phyloP scores from a whole-genome alignment of 2,329 filamentous ascomycete species.

The Sporothrix sp. region DNA sequence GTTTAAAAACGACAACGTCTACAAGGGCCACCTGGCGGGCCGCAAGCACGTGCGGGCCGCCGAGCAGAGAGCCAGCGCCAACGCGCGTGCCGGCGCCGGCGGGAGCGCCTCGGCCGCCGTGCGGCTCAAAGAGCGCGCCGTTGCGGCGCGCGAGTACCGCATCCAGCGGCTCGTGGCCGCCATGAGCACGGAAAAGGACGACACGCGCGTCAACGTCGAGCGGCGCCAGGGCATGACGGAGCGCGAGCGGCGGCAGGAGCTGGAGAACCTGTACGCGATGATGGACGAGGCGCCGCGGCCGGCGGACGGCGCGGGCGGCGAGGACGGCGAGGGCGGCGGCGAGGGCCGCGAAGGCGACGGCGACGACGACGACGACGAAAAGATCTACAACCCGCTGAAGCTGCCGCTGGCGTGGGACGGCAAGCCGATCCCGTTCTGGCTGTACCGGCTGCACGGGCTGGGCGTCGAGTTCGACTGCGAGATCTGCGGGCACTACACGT shows the following conservation, averaged over 20 bases:
- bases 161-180: constrained; percentile 69
- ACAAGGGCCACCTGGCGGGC: constrained; percentile 76
- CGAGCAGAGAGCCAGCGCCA: constrained; percentile 44
- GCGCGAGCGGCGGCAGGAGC: constrained; percentile 84
- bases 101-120: constrained; percentile 20
- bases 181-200: constrained; percentile 79
- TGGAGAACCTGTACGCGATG: constrained; percentile 66
- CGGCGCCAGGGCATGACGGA: constrained; percentile 97
- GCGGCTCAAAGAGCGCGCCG: constrained; percentile 74
- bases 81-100: constrained; percentile 20
- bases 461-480: constrained; percentile 94
- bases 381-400: constrained; percentile 94
- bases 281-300: constrained; percentile 35
- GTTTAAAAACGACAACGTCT: constrained; percentile 92
- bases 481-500: constrained; percentile 57
- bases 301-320: constrained; percentile 50
- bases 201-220: constrained; percentile 90
- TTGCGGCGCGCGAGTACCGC: constrained; percentile 81
- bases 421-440: constrained; percentile 97
- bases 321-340: constrained; percentile 45
- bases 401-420: constrained; percentile 95
- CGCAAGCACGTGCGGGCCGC: constrained; percentile 89
- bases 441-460: constrained; percentile 92
- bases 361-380: constrained; percentile 67
- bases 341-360: constrained; percentile 28